Conservation (phyloP, 2,329 filamentous ascomycete species). For the Apiospora kogelbergensis region DNA sequence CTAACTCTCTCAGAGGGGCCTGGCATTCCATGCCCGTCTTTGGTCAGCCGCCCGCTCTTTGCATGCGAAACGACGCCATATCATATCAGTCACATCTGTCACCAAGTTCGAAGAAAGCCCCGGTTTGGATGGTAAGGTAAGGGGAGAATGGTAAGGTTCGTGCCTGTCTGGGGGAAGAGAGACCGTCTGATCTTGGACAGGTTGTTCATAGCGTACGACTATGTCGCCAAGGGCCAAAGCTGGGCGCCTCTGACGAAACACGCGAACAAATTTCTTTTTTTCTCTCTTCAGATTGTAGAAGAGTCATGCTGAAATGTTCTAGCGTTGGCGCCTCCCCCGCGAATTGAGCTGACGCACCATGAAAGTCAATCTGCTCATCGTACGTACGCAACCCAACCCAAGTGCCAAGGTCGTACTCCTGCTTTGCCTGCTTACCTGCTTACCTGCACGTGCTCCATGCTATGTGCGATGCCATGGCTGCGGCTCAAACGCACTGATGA, state of each 20-base stretch:
- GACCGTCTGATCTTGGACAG: not conserved
- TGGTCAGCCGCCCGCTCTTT: not conserved
- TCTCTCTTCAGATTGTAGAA: not conserved
- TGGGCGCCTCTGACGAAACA: slow-evolving; percentile 1
- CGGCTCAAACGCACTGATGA: not conserved
- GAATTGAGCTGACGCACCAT: slow-evolving; percentile 4
- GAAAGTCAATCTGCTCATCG: not conserved
- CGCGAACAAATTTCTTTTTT: not conserved
- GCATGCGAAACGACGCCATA: not conserved
- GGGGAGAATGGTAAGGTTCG: not conserved
- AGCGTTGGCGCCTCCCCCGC: slow-evolving; percentile 5
- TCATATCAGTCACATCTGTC: not conserved
- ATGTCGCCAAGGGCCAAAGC: not conserved
- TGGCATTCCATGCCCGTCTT: not conserved
- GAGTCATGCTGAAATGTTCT: not conserved
- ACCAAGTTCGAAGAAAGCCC: not conserved
- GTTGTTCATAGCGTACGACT: not conserved
- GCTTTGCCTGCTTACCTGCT: not conserved
- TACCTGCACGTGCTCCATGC: not conserved
- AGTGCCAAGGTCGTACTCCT: not conserved
- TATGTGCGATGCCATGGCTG: not conserved
- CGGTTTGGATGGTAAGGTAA: not conserved
- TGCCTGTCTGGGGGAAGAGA: not conserved
- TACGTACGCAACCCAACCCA: not conserved
- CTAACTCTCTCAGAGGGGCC: not conserved